These are phyloP conservation scores for Nemania serpens DNA, from an alignment of 2,329 filamentous ascomycete species.

Conservation along the genomic window DNA sequence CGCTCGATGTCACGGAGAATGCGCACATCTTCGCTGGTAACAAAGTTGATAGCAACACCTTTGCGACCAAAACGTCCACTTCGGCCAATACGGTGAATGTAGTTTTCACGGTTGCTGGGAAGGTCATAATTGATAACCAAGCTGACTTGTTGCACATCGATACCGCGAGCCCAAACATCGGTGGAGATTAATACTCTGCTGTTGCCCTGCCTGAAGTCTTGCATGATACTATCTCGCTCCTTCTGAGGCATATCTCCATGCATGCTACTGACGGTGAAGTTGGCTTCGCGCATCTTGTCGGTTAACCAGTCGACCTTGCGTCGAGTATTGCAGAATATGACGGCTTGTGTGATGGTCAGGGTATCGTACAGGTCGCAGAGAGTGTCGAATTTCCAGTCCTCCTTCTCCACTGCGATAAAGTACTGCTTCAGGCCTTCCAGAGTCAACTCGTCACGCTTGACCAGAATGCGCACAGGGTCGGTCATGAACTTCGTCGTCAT, in stretches of 20 bases:
- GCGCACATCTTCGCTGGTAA: conserved; percentile 96
- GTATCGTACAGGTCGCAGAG: conserved; percentile 99
- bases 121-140: conserved; percentile 99
- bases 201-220: conserved; percentile 96
- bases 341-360: conserved; percentile 95
- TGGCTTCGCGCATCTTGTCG: conserved; percentile 98
- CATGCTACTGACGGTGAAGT: conserved; percentile 99
- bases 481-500: conserved; percentile 99
- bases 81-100: conserved; percentile 97
- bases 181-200: conserved; percentile 96
- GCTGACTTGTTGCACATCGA: conserved; percentile 97
- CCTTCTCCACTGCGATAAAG: conserved; percentile 98
- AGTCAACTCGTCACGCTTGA: conserved; percentile 98
- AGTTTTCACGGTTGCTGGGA: conserved; percentile 98
- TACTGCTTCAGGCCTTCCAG: conserved; percentile 98
- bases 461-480: conserved; percentile 91
- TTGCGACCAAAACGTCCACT: conserved; percentile 96
- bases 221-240: conserved; percentile 98
- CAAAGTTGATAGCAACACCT: conserved; percentile 99
- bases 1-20: conserved; percentile 96
- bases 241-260: conserved; percentile 99
- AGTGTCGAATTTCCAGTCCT: conserved; percentile 99
- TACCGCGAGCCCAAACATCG: conserved; percentile 96
- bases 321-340: conserved; percentile 99
- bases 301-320: conserved; percentile 99